Percentiles rank a stretch among this genome's conserved stretches.
Conservation (phyloP, 176 grass and related monocot species). For the Melocanna baccifera region DNA sequence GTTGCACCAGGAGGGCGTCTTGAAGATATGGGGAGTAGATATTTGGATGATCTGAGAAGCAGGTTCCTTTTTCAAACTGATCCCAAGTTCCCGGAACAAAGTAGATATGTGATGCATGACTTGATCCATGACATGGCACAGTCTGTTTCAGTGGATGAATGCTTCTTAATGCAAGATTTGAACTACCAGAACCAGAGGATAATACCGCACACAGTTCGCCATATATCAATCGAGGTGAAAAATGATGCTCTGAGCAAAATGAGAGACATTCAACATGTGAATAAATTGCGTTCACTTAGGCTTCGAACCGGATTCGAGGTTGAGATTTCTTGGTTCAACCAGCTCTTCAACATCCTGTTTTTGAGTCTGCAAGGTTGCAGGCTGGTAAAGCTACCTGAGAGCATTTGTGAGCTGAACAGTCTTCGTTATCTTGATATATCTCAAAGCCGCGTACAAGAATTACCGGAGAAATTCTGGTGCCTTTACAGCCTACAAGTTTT, state of each 20-base stretch:
- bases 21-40: too few relatives aligned
- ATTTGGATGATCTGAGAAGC: too few relatives aligned
- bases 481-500: too few relatives aligned
- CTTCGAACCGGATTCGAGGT: background rate
- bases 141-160: constrained; percentile 15
- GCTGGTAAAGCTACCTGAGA: too few relatives aligned
- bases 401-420: too few relatives aligned
- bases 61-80: too few relatives aligned
- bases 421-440: too few relatives aligned
- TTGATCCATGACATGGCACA: constrained; percentile 34
- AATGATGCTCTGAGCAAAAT: background rate
- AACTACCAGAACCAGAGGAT: background rate
- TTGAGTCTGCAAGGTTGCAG: too few relatives aligned
- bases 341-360: too few relatives aligned
- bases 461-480: too few relatives aligned
- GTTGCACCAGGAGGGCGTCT: too few relatives aligned
- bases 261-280: background rate
- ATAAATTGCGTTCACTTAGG: background rate
- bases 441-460: too few relatives aligned
- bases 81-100: background rate
- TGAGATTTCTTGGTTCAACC: background rate
- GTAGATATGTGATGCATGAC: constrained; percentile 30
- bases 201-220: background rate
- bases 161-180: background rate
- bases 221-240: background rate